phyloP scores from a whole-genome alignment of 164 flowering plant genomes.

The Akebia trifoliata region DNA sequence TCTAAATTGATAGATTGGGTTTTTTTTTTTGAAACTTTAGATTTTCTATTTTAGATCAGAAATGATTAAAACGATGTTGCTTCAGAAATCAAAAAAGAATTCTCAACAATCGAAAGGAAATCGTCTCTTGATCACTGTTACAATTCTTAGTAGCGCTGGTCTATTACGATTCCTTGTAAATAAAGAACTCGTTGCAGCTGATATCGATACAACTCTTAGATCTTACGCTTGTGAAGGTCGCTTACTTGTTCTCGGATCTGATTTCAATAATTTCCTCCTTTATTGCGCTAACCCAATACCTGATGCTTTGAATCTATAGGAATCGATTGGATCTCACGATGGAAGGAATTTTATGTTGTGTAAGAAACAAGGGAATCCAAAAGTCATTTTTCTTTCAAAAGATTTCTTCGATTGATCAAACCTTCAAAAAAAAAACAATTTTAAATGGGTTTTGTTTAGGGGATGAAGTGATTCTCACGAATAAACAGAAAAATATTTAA shows the following conservation, averaged over 20 bases:
- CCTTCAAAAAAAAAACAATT: too few species aligned
- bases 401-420: too few species aligned
- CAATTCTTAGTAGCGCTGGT: constrained; percentile 58
- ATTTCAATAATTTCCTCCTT: constrained; percentile 43
- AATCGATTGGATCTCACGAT: constrained; percentile 44
- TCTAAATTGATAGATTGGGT: background rate
- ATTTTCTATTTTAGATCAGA: too few species aligned
- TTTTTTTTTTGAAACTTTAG: too few species aligned
- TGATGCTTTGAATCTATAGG: constrained; percentile 52
- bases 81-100: constrained; percentile 33
- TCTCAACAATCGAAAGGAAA: constrained; percentile 18
- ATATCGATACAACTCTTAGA: constrained; percentile 46
- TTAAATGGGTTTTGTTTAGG: too few species aligned
- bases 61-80: constrained; percentile 13
- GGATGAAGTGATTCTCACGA: too few species aligned
- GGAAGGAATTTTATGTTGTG: constrained; percentile 52
- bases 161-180: constrained; percentile 50
- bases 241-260: constrained; percentile 55
- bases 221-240: constrained; percentile 60
- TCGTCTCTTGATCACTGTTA: constrained; percentile 45
- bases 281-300: constrained; percentile 32
- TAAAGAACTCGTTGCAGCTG: constrained; percentile 39
- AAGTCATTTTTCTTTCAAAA: too few species aligned
- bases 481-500: too few species aligned
- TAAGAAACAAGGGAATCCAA: constrained; percentile 30